Percentiles rank a stretch among this genome's conserved stretches.
phyloP scores from a whole-genome alignment of 2,329 filamentous ascomycete species.

The Amesomyces nigricolor region DNA sequence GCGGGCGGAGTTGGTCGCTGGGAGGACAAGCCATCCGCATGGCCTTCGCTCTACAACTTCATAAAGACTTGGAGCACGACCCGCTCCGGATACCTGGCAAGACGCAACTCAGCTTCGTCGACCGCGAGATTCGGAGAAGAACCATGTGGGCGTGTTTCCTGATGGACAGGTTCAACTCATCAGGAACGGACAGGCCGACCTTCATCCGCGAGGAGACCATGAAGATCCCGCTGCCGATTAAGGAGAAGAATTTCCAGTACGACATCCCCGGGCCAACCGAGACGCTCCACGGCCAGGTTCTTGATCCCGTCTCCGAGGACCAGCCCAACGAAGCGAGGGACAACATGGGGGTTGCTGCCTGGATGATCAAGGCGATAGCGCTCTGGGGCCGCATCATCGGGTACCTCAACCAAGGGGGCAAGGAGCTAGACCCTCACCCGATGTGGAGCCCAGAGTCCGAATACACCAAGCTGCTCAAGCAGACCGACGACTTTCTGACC shows the following conservation, averaged over 20 bases:
- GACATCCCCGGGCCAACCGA: slow-evolving; percentile 88
- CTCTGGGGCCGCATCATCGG: slow-evolving; percentile 87
- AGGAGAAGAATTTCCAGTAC: slow-evolving; percentile 82
- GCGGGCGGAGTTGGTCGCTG: slow-evolving; percentile 90
- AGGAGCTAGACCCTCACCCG: slow-evolving; percentile 66
- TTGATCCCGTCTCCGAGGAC: slow-evolving; percentile 55
- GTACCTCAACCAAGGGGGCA: slow-evolving; percentile 86
- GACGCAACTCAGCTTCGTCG: slow-evolving; percentile 75
- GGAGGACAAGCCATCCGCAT: slow-evolving; percentile 93
- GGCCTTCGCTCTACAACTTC: slow-evolving; percentile 91
- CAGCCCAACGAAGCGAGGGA: slow-evolving; percentile 61
- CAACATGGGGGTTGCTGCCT: slow-evolving; percentile 93
- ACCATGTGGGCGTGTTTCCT: slow-evolving; percentile 98
- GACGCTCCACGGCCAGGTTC: slow-evolving; percentile 65
- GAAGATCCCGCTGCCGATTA: slow-evolving; percentile 83
- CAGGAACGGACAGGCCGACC: slow-evolving; percentile 83
- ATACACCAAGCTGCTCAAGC: slow-evolving; percentile 63
- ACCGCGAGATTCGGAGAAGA: slow-evolving; percentile 84
- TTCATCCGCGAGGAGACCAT: slow-evolving; percentile 88
- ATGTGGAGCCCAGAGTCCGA: slow-evolving; percentile 81
- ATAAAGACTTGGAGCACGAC: slow-evolving; percentile 84
- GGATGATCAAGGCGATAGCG: slow-evolving; percentile 77
- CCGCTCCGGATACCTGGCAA: slow-evolving; percentile 58
- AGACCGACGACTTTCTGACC: slow-evolving; percentile 64
- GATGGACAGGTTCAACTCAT: slow-evolving; percentile 97